Evolutionary conservation across 345 rosid genomes (phyloP), one percentile per base, ranked within the genome.

Genomic region (Turritis glabra): DNA sequence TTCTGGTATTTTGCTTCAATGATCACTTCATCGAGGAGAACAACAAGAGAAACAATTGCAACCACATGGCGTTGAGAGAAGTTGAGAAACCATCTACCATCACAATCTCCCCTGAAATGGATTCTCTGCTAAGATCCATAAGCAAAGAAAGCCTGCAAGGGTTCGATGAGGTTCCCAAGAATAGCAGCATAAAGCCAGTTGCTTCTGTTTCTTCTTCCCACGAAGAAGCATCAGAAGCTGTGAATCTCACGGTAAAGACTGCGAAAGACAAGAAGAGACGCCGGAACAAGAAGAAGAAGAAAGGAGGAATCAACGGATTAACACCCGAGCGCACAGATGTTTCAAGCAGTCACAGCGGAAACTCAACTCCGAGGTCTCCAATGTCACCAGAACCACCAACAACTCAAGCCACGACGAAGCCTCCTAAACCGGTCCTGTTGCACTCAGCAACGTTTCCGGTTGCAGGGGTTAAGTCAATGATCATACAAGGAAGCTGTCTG

Each of bases 271-370:
- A 84, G 67, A 87, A 89, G 59, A 86, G 85, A 61, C 78, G 88
- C 79, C 84, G 96, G 59, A 87, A 90, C 78, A 94, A 80, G 89
- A 86, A 89, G 76, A 94, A 82, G 82, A 90, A 86, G 63, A 67
- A 74, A 21, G 71, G 76, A 44, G 71, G 46, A 18, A 21, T 71
- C 46, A 62, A 27, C 29, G 70, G 38, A 29, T 52, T 77, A 63
- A 35, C 59, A 51, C 13, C 77, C 17, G 76, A 85, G 15, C 79
- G 70, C 52, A 53, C 77, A 10, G 97, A 94, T 60, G 90, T 84
- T 26, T 91, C 96, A 10, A 94, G 97, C 73, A 94, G 95, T 79
- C 90, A 90, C 67, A 94, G 96, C 33, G 98, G 93, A 72, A 87
- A 85, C 73, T 91, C 98, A 27, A 94, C 98, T 9, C 97, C 98